Evolutionary conservation across 139 green algal species (phyloP).

Genomic region (Cymbomonas tetramitiformis): DNA sequence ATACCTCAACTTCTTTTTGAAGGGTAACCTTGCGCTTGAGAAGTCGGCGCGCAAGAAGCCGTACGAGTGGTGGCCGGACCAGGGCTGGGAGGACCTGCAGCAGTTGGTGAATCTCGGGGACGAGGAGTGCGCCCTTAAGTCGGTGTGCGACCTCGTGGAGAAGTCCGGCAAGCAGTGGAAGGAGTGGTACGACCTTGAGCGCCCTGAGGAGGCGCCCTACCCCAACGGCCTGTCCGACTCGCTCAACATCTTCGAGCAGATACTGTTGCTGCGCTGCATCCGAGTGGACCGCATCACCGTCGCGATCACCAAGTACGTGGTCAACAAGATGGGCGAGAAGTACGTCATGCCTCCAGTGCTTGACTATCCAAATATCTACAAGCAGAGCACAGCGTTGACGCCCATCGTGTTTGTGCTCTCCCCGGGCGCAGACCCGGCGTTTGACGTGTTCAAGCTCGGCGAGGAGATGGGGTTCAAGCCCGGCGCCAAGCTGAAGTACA

Average conservation of each 20-base stretch:
- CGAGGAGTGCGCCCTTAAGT: constrained; percentile 22
- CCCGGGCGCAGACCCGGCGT: constrained; percentile 69
- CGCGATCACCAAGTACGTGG: constrained; percentile 53
- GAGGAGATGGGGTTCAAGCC: constrained; percentile 69
- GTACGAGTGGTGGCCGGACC: constrained; percentile 51
- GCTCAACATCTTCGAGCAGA: constrained; percentile 55
- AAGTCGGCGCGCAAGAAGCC: constrained; percentile 39
- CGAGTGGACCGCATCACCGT: constrained; percentile 64
- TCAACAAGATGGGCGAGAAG: constrained; percentile 41
- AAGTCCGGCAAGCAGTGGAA: constrained; percentile 43
- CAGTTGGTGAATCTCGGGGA: constrained; percentile 43
- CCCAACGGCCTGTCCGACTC: constrained; percentile 37
- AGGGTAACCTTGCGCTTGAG: constrained; percentile 65
- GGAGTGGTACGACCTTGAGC: constrained; percentile 51
- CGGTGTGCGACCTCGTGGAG: constrained; percentile 47
- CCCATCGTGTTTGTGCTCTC: constrained; percentile 78
- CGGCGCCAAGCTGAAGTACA: constrained; percentile 73
- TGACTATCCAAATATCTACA: constrained; percentile 59
- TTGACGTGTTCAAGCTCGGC: constrained; percentile 74
- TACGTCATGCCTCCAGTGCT: constrained; percentile 57
- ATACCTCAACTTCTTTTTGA: constrained; percentile 74
- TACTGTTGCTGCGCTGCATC: constrained; percentile 66
- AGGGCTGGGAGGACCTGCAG: constrained; percentile 71
- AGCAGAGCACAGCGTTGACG: constrained; percentile 45
- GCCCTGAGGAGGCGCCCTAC: constrained; percentile 38